phyloP scores from a whole-genome alignment of 257 asterid genomes.

The Plantago ovata region DNA sequence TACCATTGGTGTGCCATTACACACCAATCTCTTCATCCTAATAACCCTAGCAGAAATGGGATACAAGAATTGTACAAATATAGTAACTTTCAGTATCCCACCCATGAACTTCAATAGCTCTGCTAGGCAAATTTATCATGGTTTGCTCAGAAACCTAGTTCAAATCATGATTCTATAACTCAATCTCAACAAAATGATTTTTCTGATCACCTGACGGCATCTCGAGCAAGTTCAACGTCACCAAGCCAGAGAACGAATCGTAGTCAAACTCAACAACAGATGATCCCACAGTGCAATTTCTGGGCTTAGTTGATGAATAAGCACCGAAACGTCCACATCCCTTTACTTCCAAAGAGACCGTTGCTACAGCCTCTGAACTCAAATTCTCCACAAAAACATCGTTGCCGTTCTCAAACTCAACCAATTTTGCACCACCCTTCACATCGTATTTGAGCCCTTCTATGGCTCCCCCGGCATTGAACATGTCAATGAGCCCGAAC shows the following conservation, averaged over 20 bases:
- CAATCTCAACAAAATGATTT: slow-evolving; percentile 40
- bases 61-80: slow-evolving; percentile 5
- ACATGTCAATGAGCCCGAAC: slow-evolving; percentile 78
- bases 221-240: slow-evolving; percentile 33
- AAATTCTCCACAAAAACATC: slow-evolving; percentile 21
- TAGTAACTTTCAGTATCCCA: slow-evolving; percentile 13
- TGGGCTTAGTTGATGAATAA: slow-evolving; percentile 46
- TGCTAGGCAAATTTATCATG: not conserved
- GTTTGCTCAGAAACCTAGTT: slow-evolving; percentile 22
- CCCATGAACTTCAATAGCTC: slow-evolving; percentile 5
- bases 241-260: slow-evolving; percentile 31
- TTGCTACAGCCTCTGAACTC: slow-evolving; percentile 22
- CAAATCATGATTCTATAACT: slow-evolving; percentile 25
- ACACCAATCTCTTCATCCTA: not conserved
- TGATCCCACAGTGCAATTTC: slow-evolving; percentile 35
- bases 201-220: slow-evolving; percentile 40
- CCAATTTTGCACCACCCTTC: slow-evolving; percentile 30
- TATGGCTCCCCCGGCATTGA: slow-evolving; percentile 76
- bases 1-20: too few relatives aligned
- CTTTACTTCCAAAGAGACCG: slow-evolving; percentile 34
- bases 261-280: slow-evolving; percentile 30
- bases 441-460: slow-evolving; percentile 52
- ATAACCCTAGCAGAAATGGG: slow-evolving; percentile 9
- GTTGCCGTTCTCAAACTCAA: slow-evolving; percentile 26
- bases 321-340: slow-evolving; percentile 54